These are phyloP conservation scores for Meira miltonrushii DNA, from an alignment of 1,284 basidiomycete species.

Conservation along the genomic window DNA sequence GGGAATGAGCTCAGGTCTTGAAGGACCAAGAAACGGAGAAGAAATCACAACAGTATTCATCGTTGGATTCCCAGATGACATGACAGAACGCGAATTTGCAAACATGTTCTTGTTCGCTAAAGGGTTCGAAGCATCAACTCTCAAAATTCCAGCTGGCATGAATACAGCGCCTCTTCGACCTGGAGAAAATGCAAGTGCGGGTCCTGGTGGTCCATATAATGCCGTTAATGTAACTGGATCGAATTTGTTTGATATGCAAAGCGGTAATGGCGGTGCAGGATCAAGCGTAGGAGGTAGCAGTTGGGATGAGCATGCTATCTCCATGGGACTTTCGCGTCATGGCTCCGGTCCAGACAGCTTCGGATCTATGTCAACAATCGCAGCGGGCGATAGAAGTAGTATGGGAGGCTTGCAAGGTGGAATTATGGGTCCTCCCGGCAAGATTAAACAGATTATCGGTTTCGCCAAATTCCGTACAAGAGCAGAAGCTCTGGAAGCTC, in stretches of 20 bases:
- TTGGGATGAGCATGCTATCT: slow-evolving; percentile 21
- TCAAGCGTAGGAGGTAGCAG: too few relatives aligned
- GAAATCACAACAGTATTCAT: slow-evolving; percentile 98
- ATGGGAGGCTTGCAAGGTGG: not conserved
- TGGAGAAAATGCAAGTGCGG: slow-evolving; percentile 3
- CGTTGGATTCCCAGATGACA: slow-evolving; percentile 97
- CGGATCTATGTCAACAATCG: slow-evolving; percentile 5
- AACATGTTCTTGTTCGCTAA: slow-evolving; percentile 97
- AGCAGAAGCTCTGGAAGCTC: slow-evolving; percentile 78
- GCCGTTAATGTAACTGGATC: slow-evolving; percentile 38
- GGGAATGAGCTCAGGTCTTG: slow-evolving; percentile 1
- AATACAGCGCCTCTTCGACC: slow-evolving; percentile 45
- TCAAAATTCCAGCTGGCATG: slow-evolving; percentile 90
- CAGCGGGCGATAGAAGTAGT: slow-evolving; percentile 2
- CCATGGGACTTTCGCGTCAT: slow-evolving; percentile 29
- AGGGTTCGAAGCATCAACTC: slow-evolving; percentile 93
- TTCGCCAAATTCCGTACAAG: slow-evolving; percentile 92
- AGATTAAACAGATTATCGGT: slow-evolving; percentile 81
- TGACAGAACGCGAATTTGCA: slow-evolving; percentile 97
- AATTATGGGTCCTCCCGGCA: slow-evolving; percentile 24
- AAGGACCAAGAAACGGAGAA: slow-evolving; percentile 55
- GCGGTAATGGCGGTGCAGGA: slow-evolving; percentile 8
- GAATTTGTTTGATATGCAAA: slow-evolving; percentile 17
- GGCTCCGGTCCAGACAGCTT: slow-evolving; percentile 24
- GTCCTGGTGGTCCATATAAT: slow-evolving; percentile 32